Evolutionary conservation across 129 eudicot genomes (phyloP).

Genomic region (Rutidosis leptorrhynchoides): DNA sequence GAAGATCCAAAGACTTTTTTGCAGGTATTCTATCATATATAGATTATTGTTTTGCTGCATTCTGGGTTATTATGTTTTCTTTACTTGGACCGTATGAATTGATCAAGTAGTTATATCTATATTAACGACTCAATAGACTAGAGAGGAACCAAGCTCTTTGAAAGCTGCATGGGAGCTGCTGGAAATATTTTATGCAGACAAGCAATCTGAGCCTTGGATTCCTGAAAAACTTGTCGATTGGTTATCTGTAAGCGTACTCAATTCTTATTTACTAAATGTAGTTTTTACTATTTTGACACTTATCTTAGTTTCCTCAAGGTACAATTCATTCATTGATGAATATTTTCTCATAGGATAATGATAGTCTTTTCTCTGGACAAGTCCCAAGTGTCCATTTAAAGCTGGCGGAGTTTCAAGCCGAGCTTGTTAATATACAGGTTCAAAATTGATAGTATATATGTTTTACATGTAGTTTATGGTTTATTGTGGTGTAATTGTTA

Average conservation of each 20-base stretch:
- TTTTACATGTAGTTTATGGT: conserved; percentile 13
- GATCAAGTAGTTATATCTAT: not conserved
- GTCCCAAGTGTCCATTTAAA: conserved; percentile 59
- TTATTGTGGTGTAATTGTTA: not conserved
- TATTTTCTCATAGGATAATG: conserved; percentile 64
- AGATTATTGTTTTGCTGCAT: conserved; percentile 12
- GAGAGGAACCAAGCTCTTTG: conserved; percentile 62
- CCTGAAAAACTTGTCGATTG: conserved; percentile 91
- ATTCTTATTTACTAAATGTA: not conserved
- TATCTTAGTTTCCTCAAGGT: conserved; percentile 12
- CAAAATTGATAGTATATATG: not conserved
- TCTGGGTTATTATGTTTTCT: conserved; percentile 10
- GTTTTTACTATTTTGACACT: conserved; percentile 4
- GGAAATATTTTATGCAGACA: conserved; percentile 88
- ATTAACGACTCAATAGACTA: conserved; percentile 38
- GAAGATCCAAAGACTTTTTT: conserved; percentile 71
- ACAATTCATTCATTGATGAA: conserved; percentile 8
- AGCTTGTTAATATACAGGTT: conserved; percentile 72
- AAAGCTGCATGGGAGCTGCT: conserved; percentile 98
- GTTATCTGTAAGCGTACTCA: conserved; percentile 64
- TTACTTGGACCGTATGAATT: not conserved
- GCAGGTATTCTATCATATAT: conserved; percentile 41
- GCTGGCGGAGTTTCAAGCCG: conserved; percentile 68
- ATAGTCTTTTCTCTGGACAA: conserved; percentile 55
- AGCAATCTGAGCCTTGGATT: conserved; percentile 74